Percentiles rank a stretch among this genome's conserved stretches.
phyloP scores from a whole-genome alignment of 2,329 filamentous ascomycete species.

The Tolypocladium amazonense region DNA sequence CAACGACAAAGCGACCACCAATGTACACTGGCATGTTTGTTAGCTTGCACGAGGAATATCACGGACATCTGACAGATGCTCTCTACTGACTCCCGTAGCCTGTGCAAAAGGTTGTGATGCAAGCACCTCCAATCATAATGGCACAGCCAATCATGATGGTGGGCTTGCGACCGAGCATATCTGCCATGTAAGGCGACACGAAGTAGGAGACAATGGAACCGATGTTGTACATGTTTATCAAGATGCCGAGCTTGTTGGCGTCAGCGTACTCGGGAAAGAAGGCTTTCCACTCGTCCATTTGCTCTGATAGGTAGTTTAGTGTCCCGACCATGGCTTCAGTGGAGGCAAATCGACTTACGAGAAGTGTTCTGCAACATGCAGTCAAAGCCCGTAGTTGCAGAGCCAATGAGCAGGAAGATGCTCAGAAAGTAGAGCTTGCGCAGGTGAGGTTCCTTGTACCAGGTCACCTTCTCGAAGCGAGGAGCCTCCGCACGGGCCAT shows the following conservation, averaged over 20 bases:
- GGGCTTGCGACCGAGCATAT: conserved; percentile 29
- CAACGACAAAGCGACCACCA: conserved; percentile 30
- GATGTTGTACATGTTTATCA: conserved; percentile 43
- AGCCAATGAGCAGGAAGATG: conserved; percentile 45
- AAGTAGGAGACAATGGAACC: conserved; percentile 37
- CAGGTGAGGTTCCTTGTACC: conserved; percentile 46
- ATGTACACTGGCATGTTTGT: conserved; percentile 19
- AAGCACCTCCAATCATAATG: conserved; percentile 34
- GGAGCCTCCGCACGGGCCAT: conserved; percentile 33
- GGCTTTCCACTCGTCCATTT: conserved; percentile 40
- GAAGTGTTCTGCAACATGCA: conserved; percentile 50
- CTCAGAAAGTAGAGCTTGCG: conserved; percentile 43
- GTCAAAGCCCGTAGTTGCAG: conserved; percentile 52
- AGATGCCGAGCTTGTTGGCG: conserved; percentile 33
- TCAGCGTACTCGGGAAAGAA: conserved; percentile 33
- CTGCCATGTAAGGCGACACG: conserved; percentile 34
- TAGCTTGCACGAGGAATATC: neutral
- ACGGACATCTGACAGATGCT: neutral
- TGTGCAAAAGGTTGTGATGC: conserved; percentile 29
- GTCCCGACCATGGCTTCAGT: neutral
- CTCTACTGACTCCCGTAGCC: conserved; percentile 29
- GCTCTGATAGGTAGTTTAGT: conserved; percentile 16
- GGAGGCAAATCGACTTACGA: conserved; percentile 11
- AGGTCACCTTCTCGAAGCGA: conserved; percentile 42
- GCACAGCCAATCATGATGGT: conserved; percentile 32